phyloP scores from a whole-genome alignment of 2,329 filamentous ascomycete genomes.

The Penicillium decumbens region DNA sequence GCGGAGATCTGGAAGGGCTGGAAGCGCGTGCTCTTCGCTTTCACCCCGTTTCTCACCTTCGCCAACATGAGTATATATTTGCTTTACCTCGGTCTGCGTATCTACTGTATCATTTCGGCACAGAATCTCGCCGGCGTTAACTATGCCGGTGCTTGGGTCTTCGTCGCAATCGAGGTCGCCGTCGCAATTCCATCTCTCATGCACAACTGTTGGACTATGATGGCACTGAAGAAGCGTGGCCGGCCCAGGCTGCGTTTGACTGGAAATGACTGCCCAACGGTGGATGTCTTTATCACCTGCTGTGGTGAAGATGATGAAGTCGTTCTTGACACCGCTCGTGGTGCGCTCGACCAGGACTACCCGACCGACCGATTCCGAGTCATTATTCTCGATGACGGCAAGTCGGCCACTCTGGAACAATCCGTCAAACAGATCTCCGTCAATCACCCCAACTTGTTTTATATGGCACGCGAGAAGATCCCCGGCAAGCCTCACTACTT shows the following conservation, averaged over 20 bases:
- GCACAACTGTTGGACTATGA: constrained; percentile 57
- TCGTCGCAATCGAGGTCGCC: constrained; percentile 53
- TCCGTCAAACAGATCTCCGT: constrained; percentile 34
- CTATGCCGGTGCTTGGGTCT: constrained; percentile 54
- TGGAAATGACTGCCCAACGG: constrained; percentile 34
- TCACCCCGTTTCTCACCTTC: constrained; percentile 35
- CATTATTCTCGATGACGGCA: constrained; percentile 42
- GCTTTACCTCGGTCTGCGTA: constrained; percentile 50
- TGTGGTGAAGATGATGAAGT: constrained; percentile 44
- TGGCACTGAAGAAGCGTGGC: constrained; percentile 52
- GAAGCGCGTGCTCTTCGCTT: constrained; percentile 35
- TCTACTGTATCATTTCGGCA: constrained; percentile 51
- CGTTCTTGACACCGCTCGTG: constrained; percentile 40
- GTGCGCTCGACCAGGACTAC: constrained; percentile 40
- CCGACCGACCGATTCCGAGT: constrained; percentile 36
- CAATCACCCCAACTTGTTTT: constrained; percentile 40
- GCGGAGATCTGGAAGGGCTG: constrained; percentile 36
- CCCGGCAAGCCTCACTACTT: constrained; percentile 48
- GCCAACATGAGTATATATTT: constrained; percentile 35
- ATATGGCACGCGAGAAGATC: constrained; percentile 43
- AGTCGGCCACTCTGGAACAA: constrained; percentile 31
- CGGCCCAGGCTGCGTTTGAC: constrained; percentile 51
- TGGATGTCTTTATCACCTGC: constrained; percentile 45
- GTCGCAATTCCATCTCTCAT: constrained; percentile 53
- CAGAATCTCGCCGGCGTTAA: constrained; percentile 41